Evolutionary conservation across 1,284 basidiomycete genomes (phyloP).

Genomic region (Ceratobasidium sp.): DNA sequence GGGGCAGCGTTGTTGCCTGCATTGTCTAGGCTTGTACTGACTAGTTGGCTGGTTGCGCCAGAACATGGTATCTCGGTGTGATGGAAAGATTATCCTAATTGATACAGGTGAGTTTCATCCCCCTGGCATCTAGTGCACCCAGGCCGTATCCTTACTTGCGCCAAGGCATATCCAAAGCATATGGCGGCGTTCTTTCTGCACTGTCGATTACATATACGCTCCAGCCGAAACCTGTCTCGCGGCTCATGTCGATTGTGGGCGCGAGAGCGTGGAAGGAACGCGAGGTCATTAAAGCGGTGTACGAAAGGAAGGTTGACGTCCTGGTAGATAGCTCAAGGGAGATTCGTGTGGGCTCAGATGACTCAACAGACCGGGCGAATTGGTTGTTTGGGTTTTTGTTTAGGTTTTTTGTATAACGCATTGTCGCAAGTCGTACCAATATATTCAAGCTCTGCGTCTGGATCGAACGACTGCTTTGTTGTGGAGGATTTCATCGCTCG

Average conservation of each 20-base stretch:
- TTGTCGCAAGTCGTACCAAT: conserved; percentile 13
- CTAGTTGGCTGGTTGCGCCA: conserved; percentile 56
- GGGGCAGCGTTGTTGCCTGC: not conserved
- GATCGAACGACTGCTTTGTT: conserved; percentile 54
- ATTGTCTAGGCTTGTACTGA: not conserved
- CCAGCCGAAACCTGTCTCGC: conserved; percentile 52
- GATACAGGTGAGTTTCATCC: conserved; percentile 73
- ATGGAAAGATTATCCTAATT: conserved; percentile 90
- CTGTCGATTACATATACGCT: conserved; percentile 86
- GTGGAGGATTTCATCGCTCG: conserved; percentile 53
- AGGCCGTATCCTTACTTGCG: not conserved
- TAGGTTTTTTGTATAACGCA: not conserved
- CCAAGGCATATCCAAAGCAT: conserved; percentile 89
- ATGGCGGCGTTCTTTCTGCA: conserved; percentile 90
- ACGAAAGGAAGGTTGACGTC: conserved; percentile 59
- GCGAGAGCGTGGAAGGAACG: conserved; percentile 73
- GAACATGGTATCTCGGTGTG: conserved; percentile 84
- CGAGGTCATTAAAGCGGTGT: conserved; percentile 84
- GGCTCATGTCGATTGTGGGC: conserved; percentile 53
- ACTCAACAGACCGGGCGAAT: not conserved
- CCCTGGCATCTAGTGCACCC: not conserved
- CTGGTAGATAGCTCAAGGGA: conserved; percentile 53
- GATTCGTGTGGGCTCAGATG: conserved; percentile 33
- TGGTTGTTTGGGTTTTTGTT: not conserved
- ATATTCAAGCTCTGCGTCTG: conserved; percentile 64